Evolutionary conservation across 208 protist species (phyloP).

Genomic region (Angomonas ambiguus): DNA sequence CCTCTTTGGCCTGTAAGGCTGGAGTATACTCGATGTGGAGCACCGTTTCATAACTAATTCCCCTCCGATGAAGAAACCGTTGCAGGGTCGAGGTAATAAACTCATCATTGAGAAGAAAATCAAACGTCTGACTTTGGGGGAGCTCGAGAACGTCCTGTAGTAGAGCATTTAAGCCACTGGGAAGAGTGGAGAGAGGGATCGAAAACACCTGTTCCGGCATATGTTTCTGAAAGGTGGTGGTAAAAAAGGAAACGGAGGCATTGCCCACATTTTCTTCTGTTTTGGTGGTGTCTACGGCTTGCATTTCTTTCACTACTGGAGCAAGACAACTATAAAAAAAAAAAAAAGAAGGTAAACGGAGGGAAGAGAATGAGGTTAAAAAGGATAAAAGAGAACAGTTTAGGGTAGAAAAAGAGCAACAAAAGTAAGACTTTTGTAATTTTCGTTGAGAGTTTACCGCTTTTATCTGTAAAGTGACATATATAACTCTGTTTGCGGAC

Average conservation of each 20-base stretch:
- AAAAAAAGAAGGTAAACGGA: neutral
- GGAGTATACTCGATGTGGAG: conserved; percentile 86
- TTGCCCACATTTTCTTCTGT: conserved; percentile 25
- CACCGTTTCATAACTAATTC: conserved; percentile 72
- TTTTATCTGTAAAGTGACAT: no score
- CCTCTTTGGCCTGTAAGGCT: conserved; percentile 69
- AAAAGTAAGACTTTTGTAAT: no score
- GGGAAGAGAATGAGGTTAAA: no score
- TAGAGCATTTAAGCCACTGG: conserved; percentile 60
- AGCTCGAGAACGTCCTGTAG: conserved; percentile 63
- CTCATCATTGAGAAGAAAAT: conserved; percentile 78
- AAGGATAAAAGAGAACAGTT: neutral
- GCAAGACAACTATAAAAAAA: neutral
- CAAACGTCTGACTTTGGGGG: conserved; percentile 39
- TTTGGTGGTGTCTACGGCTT: neutral
- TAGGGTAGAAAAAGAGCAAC: neutral
- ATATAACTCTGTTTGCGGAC: no score
- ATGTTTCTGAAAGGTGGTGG: conserved; percentile 47
- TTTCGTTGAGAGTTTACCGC: no score
- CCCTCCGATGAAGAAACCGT: conserved; percentile 62
- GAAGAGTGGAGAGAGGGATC: conserved; percentile 57
- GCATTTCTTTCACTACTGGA: neutral
- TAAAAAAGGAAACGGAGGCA: conserved; percentile 77
- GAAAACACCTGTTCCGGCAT: conserved; percentile 80
- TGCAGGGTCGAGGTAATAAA: conserved; percentile 72